Evolutionary conservation across 441 rosid genomes (phyloP), one percentile per base, ranked within the genome.

Genomic region (Corymbia calophylla): DNA sequence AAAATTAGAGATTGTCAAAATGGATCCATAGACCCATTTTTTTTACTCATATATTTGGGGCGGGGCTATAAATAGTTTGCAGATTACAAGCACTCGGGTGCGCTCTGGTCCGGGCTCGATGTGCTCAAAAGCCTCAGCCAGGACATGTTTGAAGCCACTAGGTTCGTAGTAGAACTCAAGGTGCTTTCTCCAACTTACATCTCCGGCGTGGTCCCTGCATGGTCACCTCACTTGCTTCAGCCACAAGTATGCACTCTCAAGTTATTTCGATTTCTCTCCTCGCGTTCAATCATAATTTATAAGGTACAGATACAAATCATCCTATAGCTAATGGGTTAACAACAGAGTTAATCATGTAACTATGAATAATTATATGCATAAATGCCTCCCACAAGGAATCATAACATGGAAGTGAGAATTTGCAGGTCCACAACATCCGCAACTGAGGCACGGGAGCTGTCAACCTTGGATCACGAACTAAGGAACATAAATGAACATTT

Each of bases 371-470:
- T 35, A 35, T 10, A 11, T 70, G 8, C 23, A 21, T 35, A 19
- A 14, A 70, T 21, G 48, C 48, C 8, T 35, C 27, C 53, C 64
- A 29, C 48, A 23, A 87, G 47, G 18, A 51, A 51, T 51, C 35
- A 66, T 53, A 29, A 35, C 18, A 35, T 68, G 53, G 85, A 54
- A 87, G 88, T 47, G 19, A 53, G 15, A 85, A 84, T 19, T 88
- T 55, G 27, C 92, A 94, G 97, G 94, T 91, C 94, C 94, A 93
- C 92, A 90, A 88, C 90, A 93, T 95, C 98, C 55, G 94, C 96
- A 53, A 92, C 92, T 66, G 98, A 94, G 88, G 94, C 95, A 49
- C 94, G 98, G 97, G 98, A 96, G 92, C 93, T 97, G 35, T 96
- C 98, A 16, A 95, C 94, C 93, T 91, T 96, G 93, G 96, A 95